A percentile compares a stretch with the other conserved stretches of the same genome.
Conservation (phyloP, 1,284 basidiomycete species). For the Puccinia novopanici region DNA sequence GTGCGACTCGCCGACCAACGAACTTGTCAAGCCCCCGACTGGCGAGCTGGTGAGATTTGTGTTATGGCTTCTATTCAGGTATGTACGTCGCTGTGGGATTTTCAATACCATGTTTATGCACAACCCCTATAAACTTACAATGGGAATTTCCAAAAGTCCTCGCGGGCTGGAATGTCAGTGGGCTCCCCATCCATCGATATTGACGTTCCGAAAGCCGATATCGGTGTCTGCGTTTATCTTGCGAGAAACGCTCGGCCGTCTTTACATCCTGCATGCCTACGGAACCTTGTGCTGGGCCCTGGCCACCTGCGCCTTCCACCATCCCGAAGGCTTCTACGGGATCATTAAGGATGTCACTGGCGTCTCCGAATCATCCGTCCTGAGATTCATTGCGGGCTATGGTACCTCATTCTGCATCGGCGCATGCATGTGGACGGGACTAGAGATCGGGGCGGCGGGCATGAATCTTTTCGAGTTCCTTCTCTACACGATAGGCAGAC, state of each 20-base stretch:
- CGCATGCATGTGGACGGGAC: constrained; percentile 40
- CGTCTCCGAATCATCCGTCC: not conserved
- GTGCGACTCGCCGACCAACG: not conserved
- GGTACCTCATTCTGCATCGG: constrained; percentile 40
- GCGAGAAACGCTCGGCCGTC: constrained; percentile 2
- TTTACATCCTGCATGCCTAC: constrained; percentile 5
- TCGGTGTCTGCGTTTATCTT: constrained; percentile 15
- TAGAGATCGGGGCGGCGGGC: constrained; percentile 32
- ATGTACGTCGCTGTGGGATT: constrained; percentile 18
- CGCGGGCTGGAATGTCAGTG: constrained; percentile 37
- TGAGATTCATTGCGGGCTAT: constrained; percentile 29
- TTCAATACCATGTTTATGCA: not conserved
- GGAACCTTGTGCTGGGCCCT: constrained; percentile 39
- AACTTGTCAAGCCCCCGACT: not conserved
- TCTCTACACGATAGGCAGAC: constrained; percentile 25
- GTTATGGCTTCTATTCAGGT: constrained; percentile 47
- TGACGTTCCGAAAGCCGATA: constrained; percentile 33
- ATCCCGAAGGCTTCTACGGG: constrained; percentile 34
- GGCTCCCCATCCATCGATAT: constrained; percentile 34
- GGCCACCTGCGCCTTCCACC: constrained; percentile 36
- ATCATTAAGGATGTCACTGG: constrained; percentile 28
- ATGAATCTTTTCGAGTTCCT: constrained; percentile 40
- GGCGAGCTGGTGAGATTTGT: constrained; percentile 32
- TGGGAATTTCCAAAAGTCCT: constrained; percentile 24
- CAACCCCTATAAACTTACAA: not conserved